These are phyloP conservation scores for Simmondsia chinensis DNA, from an alignment of 148 eudicot genomes.

Conservation along the genomic window DNA sequence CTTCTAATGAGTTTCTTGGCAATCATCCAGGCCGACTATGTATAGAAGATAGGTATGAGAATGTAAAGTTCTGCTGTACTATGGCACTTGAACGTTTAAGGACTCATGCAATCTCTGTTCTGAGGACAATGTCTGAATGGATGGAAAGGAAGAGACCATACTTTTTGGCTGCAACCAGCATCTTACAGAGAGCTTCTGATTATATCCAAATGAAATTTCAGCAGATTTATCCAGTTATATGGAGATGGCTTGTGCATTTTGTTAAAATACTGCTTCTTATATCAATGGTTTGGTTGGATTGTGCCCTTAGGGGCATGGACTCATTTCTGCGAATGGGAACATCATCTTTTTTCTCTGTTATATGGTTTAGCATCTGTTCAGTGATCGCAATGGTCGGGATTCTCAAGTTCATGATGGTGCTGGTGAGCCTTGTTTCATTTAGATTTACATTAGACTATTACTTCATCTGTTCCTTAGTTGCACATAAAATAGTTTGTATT, in stretches of 20 bases:
- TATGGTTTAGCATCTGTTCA: slow-evolving; percentile 78
- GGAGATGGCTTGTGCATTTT: slow-evolving; percentile 55
- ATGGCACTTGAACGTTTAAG: slow-evolving; percentile 30
- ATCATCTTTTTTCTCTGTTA: slow-evolving; percentile 54
- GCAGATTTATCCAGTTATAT: slow-evolving; percentile 55
- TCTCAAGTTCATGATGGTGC: slow-evolving; percentile 44
- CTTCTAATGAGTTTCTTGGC: slow-evolving; percentile 16
- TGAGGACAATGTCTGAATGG: slow-evolving; percentile 46
- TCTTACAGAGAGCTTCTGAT: slow-evolving; percentile 29
- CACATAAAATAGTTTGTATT: not conserved
- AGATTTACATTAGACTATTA: not conserved
- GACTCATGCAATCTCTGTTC: slow-evolving; percentile 27
- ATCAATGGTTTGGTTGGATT: slow-evolving; percentile 77
- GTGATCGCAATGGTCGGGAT: slow-evolving; percentile 64
- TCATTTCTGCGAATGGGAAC: slow-evolving; percentile 92
- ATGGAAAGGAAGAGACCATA: slow-evolving; percentile 54
- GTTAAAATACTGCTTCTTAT: slow-evolving; percentile 57
- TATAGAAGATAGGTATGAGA: slow-evolving; percentile 23
- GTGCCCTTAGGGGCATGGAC: slow-evolving; percentile 70
- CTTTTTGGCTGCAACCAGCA: slow-evolving; percentile 21
- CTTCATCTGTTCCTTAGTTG: slow-evolving; percentile 4
- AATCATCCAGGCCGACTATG: slow-evolving; percentile 17
- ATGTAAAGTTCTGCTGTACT: slow-evolving; percentile 21
- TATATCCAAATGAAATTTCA: slow-evolving; percentile 35
- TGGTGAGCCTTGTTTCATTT: slow-evolving; percentile 42